Conservation (phyloP, 176 grass and related monocot species). For the Leersia perrieri region DNA sequence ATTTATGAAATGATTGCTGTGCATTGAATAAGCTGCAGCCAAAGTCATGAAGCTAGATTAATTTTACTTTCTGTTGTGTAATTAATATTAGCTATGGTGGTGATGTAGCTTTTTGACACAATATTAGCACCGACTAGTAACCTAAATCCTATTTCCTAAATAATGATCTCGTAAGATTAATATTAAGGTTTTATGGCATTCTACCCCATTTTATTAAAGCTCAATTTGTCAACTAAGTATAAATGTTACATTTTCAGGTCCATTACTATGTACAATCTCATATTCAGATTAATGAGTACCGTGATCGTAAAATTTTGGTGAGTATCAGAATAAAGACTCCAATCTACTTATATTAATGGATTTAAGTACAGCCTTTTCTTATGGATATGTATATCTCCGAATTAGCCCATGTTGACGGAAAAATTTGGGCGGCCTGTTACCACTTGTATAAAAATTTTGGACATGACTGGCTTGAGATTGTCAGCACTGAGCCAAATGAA, state of each 20-base stretch:
- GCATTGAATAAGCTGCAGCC: slow-evolving; percentile 17
- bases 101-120: slow-evolving; percentile 1
- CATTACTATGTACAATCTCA: slow-evolving; percentile 99
- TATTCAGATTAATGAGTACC: slow-evolving; percentile 98
- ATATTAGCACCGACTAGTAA: not conserved
- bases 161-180: slow-evolving; percentile 18
- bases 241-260: slow-evolving; percentile 53
- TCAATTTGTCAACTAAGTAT: not conserved
- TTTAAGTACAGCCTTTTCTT: not conserved
- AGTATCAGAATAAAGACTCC: slow-evolving; percentile 13
- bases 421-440: slow-evolving; percentile 56
- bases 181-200: not conserved
- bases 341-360: not conserved
- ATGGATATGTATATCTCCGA: slow-evolving; percentile 18
- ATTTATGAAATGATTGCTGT: slow-evolving; percentile 27
- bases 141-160: slow-evolving; percentile 4
- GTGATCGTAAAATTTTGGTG: slow-evolving; percentile 85
- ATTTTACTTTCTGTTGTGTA: not conserved
- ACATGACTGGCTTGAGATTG: slow-evolving; percentile 93
- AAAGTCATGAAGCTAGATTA: slow-evolving; percentile 5
- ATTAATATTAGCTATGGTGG: slow-evolving; percentile 17
- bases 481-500: slow-evolving; percentile 92
- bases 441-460: slow-evolving; percentile 78
- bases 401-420: slow-evolving; percentile 62
- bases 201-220: not conserved